Conservation (phyloP, 2,329 filamentous ascomycete species). For the Fusarium penzigii region DNA sequence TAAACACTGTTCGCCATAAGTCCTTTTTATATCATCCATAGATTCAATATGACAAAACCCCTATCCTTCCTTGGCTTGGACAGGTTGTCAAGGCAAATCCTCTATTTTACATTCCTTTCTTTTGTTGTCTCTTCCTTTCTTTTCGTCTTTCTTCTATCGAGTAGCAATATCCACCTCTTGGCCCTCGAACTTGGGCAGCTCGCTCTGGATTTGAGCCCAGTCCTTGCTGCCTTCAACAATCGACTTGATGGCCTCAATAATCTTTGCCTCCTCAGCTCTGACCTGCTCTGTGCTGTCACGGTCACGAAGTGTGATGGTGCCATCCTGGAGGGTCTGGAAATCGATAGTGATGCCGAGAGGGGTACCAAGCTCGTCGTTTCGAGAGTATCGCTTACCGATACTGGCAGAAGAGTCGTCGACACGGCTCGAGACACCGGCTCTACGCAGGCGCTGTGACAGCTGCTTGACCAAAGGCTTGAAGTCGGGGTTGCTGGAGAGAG, state of each 20-base stretch:
- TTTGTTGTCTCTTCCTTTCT: slow-evolving; percentile 7
- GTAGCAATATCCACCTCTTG: slow-evolving; percentile 60
- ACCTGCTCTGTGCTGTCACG: slow-evolving; percentile 91
- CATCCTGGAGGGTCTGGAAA: slow-evolving; percentile 91
- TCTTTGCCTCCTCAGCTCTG: slow-evolving; percentile 76
- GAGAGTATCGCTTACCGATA: slow-evolving; percentile 91
- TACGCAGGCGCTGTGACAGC: slow-evolving; percentile 75
- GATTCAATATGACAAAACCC: slow-evolving; percentile 12
- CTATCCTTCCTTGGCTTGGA: slow-evolving; percentile 9
- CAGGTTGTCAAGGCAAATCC: slow-evolving; percentile 9
- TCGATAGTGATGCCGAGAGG: slow-evolving; percentile 93
- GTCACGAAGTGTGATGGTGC: slow-evolving; percentile 83
- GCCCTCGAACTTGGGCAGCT: slow-evolving; percentile 81
- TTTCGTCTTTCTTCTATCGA: slow-evolving; percentile 29
- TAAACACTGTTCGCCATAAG: neutral
- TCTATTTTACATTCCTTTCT: slow-evolving; percentile 25
- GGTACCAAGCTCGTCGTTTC: slow-evolving; percentile 95
- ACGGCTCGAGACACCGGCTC: slow-evolving; percentile 76
- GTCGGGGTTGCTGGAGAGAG: slow-evolving; percentile 76
- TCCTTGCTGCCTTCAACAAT: slow-evolving; percentile 50
- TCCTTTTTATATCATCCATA: neutral
- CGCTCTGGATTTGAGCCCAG: slow-evolving; percentile 70
- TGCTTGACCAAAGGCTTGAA: slow-evolving; percentile 77
- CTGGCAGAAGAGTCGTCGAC: slow-evolving; percentile 88
- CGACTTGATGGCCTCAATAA: slow-evolving; percentile 72